Evolutionary conservation across 345 rosid genomes (phyloP).

Genomic region (Eucalyptus melliodora): DNA sequence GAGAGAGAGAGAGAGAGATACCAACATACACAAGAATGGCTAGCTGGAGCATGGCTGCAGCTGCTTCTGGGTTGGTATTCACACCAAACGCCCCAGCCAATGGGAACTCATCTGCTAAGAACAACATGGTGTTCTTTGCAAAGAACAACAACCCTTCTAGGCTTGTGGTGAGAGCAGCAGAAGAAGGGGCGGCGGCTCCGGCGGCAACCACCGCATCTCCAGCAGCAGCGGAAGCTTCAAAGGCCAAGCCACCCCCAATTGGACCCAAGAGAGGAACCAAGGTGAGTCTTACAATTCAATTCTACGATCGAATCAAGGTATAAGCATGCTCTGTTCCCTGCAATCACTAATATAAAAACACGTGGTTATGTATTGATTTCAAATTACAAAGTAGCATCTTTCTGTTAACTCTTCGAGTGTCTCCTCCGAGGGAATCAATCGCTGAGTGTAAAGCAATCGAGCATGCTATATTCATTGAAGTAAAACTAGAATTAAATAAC

Average conservation of each 20-base stretch:
- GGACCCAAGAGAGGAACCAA: conserved; percentile 94
- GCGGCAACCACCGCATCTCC: neutral
- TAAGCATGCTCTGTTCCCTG: neutral
- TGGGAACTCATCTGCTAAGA: conserved; percentile 15
- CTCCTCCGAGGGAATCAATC: neutral
- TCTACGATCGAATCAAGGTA: neutral
- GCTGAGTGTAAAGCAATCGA: neutral
- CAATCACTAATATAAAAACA: neutral
- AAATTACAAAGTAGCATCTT: neutral
- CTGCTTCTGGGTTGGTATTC: conserved; percentile 41
- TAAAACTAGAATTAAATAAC: neutral
- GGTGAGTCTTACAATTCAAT: conserved; percentile 17
- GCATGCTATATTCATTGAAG: neutral
- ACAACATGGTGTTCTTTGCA: conserved; percentile 24
- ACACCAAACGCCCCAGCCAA: neutral
- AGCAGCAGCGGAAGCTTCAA: conserved; percentile 29
- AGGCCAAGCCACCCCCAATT: conserved; percentile 65
- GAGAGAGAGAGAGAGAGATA: neutral
- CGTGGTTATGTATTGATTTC: neutral
- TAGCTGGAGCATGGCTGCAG: conserved; percentile 8
- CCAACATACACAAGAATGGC: neutral
- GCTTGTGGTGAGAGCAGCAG: conserved; percentile 49
- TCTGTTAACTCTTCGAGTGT: neutral
- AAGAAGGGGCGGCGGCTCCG: conserved; percentile 30
- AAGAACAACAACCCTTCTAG: conserved; percentile 15